Percentiles rank a stretch among this genome's conserved stretches.
Evolutionary conservation across 208 protist genomes (phyloP).

Genomic region (Phytomonas francai): DNA sequence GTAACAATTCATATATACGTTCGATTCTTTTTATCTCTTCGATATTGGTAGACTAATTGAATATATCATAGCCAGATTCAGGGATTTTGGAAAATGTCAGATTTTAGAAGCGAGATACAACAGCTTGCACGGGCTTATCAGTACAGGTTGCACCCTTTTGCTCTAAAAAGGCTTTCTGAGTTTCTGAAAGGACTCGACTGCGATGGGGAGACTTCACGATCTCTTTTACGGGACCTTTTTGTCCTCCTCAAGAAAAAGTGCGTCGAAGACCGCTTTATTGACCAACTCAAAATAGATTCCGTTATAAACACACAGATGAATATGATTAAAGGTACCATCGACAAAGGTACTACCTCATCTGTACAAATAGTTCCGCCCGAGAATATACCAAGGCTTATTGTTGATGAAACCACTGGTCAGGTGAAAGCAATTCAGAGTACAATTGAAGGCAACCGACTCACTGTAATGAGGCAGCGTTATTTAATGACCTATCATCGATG

Average conservation of each 20-base stretch:
- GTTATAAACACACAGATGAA: constrained; percentile 47
- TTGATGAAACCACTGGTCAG: constrained; percentile 68
- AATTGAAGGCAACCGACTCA: constrained; percentile 27
- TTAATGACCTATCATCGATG: constrained; percentile 66
- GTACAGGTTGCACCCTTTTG: constrained; percentile 72
- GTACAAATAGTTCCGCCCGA: constrained; percentile 37
- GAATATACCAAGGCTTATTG: constrained; percentile 38
- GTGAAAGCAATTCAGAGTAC: constrained; percentile 18
- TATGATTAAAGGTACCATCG: constrained; percentile 27
- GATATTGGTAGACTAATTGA: neutral
- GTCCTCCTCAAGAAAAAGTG: constrained; percentile 48
- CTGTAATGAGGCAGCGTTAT: constrained; percentile 70
- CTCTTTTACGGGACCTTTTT: constrained; percentile 65
- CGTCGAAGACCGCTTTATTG: constrained; percentile 33
- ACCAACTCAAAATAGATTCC: constrained; percentile 40
- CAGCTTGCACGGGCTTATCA: constrained; percentile 57
- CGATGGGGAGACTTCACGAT: constrained; percentile 28
- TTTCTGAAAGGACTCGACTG: constrained; percentile 36
- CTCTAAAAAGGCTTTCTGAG: constrained; percentile 49
- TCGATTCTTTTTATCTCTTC: neutral
- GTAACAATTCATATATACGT: constrained; percentile 6
- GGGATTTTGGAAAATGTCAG: constrained; percentile 24
- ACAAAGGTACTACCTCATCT: constrained; percentile 15
- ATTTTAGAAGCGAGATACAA: constrained; percentile 51
- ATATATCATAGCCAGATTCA: neutral